Evolutionary conservation across 2,329 filamentous ascomycete genomes (phyloP).

Genomic region (Colletotrichum acutatum): DNA sequence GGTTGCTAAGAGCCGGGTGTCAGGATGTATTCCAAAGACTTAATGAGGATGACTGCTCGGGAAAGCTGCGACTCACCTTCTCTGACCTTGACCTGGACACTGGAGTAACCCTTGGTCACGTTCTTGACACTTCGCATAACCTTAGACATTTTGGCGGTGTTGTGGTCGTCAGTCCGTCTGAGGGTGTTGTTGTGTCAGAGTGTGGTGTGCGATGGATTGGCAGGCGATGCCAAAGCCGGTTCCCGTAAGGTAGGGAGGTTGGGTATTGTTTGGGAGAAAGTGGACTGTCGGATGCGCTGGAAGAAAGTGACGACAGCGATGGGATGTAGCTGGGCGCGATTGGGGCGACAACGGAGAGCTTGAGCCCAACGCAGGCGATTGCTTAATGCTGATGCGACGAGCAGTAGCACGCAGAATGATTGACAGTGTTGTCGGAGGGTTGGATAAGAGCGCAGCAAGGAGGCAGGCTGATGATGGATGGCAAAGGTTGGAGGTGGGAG

Average conservation of each 20-base stretch:
- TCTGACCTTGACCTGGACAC: conserved; percentile 96
- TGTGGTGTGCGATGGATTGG: neutral
- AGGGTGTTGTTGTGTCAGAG: neutral
- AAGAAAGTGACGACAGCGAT: conserved; percentile 5
- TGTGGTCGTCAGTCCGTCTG: neutral
- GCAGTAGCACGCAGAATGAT: neutral
- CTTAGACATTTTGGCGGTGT: conserved; percentile 80
- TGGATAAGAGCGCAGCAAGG: neutral
- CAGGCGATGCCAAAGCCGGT: neutral
- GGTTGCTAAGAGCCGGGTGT: conserved; percentile 73
- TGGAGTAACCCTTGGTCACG: conserved; percentile 98
- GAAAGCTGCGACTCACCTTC: conserved; percentile 74
- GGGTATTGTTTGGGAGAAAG: conserved; percentile 12
- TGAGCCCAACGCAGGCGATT: conserved; percentile 21
- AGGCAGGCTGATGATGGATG: neutral
- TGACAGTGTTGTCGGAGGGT: neutral
- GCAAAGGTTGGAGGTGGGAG: conserved; percentile 3
- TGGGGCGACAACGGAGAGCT: conserved; percentile 16
- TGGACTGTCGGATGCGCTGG: conserved; percentile 8
- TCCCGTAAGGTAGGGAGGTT: neutral
- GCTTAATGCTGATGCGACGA: neutral
- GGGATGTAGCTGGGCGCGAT: conserved; percentile 10
- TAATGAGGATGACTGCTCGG: neutral
- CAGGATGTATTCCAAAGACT: conserved; percentile 38
- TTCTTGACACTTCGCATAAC: conserved; percentile 98